Evolutionary conservation across 495 filamentous ascomycete species (phyloP).

Genomic region (Friedmanniomyces simplex): DNA sequence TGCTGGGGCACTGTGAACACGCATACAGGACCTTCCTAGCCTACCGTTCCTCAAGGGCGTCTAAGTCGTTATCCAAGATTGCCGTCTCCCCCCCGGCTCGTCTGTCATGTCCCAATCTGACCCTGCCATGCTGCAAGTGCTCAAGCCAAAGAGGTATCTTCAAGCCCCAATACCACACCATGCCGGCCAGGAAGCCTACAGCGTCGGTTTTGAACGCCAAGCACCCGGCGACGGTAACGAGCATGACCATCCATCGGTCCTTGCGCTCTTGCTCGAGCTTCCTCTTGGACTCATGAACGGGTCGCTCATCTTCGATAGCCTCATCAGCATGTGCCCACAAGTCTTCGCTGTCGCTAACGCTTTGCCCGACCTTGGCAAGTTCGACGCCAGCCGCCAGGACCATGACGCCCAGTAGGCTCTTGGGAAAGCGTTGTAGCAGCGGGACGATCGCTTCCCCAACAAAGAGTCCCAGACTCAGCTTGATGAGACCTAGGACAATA

Average conservation of each 20-base stretch:
- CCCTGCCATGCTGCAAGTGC: neutral
- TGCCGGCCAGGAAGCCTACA: slow-evolving; percentile 72
- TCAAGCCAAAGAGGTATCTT: slow-evolving; percentile 14
- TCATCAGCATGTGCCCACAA: slow-evolving; percentile 36
- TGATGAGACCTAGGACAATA: slow-evolving; percentile 65
- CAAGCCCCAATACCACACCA: slow-evolving; percentile 53
- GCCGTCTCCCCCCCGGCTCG: too few relatives aligned
- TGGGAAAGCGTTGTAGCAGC: slow-evolving; percentile 61
- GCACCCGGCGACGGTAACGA: slow-evolving; percentile 68
- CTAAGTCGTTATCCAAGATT: too few relatives aligned
- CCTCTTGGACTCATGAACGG: slow-evolving; percentile 19
- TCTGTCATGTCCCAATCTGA: neutral
- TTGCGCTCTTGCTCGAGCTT: slow-evolving; percentile 51
- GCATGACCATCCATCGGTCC: slow-evolving; percentile 75
- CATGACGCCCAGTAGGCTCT: slow-evolving; percentile 68
- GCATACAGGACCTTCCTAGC: too few relatives aligned
- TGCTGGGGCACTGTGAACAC: too few relatives aligned
- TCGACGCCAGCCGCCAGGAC: slow-evolving; percentile 82
- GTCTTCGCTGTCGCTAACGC: slow-evolving; percentile 61
- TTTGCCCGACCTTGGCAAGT: slow-evolving; percentile 71
- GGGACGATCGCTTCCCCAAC: slow-evolving; percentile 58
- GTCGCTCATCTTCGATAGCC: slow-evolving; percentile 17
- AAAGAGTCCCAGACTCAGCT: slow-evolving; percentile 63
- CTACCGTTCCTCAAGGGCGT: too few relatives aligned
- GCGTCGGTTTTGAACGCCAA: slow-evolving; percentile 85